Percentiles rank a stretch among this genome's conserved stretches.
Evolutionary conservation across 805 yeast species (phyloP).

Genomic region (Zygoascus tannicola): DNA sequence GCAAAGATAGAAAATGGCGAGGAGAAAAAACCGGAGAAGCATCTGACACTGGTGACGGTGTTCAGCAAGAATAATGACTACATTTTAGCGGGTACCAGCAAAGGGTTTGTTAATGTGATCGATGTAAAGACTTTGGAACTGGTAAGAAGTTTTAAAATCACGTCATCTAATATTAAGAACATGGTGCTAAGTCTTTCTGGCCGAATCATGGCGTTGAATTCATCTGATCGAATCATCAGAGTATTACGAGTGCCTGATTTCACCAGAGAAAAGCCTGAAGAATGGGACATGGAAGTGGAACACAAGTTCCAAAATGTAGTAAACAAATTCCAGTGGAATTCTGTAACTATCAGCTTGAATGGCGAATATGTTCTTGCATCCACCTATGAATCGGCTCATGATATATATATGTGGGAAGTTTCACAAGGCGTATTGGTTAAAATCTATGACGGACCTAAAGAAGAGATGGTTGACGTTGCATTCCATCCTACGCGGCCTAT

Average conservation of each 20-base stretch:
- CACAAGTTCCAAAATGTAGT: constrained; percentile 87
- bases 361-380: constrained; percentile 85
- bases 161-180: constrained; percentile 64
- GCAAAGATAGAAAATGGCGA: constrained; percentile 13
- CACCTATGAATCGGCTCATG: constrained; percentile 81
- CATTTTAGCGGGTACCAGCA: constrained; percentile 67
- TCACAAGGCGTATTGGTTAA: constrained; percentile 78
- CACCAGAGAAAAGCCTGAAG: constrained; percentile 27
- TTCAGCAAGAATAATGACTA: constrained; percentile 47
- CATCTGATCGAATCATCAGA: constrained; percentile 28
- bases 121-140: constrained; percentile 22
- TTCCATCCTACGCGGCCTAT: constrained; percentile 74
- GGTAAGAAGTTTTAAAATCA: constrained; percentile 45
- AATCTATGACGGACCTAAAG: constrained; percentile 83
- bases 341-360: constrained; percentile 60
- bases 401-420: constrained; percentile 89
- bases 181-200: constrained; percentile 65
- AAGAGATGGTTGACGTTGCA: constrained; percentile 75
- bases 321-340: constrained; percentile 80
- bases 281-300: constrained; percentile 52
- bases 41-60: constrained; percentile 41
- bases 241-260: constrained; percentile 23
- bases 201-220: constrained; percentile 23
- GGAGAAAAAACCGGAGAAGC: constrained; percentile 18
- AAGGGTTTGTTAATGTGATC: constrained; percentile 60